Conservation (phyloP, 2,329 filamentous ascomycete species). For the Neonectria coccinea region DNA sequence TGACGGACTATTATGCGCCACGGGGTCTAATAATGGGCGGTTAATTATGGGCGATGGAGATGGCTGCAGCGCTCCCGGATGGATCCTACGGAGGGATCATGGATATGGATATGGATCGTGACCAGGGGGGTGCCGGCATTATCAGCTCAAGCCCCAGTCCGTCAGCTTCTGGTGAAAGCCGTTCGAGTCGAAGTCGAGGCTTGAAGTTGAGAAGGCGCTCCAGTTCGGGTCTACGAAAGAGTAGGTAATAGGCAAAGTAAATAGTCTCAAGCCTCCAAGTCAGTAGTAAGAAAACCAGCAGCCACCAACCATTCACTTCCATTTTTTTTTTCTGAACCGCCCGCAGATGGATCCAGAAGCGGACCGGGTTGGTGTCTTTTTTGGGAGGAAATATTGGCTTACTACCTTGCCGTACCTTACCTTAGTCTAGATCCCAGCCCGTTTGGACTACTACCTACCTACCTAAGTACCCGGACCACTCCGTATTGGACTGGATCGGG, state of each 20-base stretch:
- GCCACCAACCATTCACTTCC: background rate
- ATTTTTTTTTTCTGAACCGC: background rate
- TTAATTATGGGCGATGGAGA: background rate
- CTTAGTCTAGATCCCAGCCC: too few species aligned
- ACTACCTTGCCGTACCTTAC: too few species aligned
- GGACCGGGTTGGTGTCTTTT: background rate
- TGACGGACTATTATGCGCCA: background rate
- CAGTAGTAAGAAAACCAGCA: background rate
- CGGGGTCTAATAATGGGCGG: background rate
- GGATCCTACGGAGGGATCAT: background rate
- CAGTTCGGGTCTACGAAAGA: background rate
- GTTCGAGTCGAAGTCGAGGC: background rate
- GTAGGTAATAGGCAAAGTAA: too few species aligned
- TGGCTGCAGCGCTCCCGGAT: background rate
- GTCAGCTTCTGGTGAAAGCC: background rate
- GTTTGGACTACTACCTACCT: background rate
- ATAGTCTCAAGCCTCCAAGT: background rate
- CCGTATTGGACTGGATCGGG: background rate
- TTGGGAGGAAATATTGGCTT: constrained; percentile 10
- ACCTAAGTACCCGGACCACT: background rate
- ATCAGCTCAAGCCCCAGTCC: background rate
- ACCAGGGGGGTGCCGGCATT: background rate
- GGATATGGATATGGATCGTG: background rate
- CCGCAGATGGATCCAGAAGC: background rate
- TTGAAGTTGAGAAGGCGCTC: background rate